Percentiles rank a stretch among this genome's conserved stretches.
These are phyloP conservation scores for Talaromyces sp. DNA, from an alignment of 2,329 filamentous ascomycete genomes.

Conservation along the genomic window DNA sequence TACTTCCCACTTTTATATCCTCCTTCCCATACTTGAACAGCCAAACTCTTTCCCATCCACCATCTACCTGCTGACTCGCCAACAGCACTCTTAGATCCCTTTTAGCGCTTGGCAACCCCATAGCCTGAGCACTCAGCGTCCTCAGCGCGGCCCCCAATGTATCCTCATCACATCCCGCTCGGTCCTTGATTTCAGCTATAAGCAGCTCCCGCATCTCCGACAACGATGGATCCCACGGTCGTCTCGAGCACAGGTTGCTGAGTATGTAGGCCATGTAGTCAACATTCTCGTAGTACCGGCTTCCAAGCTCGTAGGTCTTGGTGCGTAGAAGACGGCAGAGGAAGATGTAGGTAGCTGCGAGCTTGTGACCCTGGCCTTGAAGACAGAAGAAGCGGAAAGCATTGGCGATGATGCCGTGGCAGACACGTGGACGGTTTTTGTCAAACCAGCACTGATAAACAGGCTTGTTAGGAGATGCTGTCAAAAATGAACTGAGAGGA, in stretches of 20 bases:
- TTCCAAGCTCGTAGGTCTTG: neutral
- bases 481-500: neutral
- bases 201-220: neutral
- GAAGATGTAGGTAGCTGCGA: neutral
- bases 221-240: neutral
- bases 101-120: neutral
- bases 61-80: neutral
- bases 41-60: neutral
- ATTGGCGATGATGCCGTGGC: neutral
- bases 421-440: neutral
- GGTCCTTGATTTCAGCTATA: neutral
- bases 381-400: slow-evolving; percentile 1
- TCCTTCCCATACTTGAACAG: neutral
- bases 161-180: neutral
- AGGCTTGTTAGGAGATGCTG: neutral
- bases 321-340: slow-evolving; percentile 1
- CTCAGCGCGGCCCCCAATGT: neutral
- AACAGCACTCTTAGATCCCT: neutral
- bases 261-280: neutral
- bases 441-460: neutral
- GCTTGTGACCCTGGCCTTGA: neutral
- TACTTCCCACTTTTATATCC: neutral
- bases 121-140: neutral
- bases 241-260: neutral
- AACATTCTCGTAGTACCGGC: neutral